These are phyloP conservation scores for Solanum sparsipilum DNA, from an alignment of 257 asterid genomes.

Conservation along the genomic window DNA sequence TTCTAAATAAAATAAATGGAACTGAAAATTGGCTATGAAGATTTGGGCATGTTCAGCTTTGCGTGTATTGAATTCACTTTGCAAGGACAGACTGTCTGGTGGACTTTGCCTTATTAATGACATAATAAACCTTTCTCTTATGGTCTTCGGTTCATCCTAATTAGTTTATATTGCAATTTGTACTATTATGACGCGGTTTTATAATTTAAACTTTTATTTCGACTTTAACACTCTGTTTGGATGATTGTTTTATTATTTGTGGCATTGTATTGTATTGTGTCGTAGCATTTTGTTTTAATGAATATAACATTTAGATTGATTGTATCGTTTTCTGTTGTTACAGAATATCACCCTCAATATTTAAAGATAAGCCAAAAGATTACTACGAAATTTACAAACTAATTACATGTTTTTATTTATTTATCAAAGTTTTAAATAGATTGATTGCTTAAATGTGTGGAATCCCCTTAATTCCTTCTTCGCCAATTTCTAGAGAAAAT, in stretches of 20 bases:
- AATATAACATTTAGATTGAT: too few species aligned
- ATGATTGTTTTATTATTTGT: too few species aligned
- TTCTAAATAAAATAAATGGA: neutral
- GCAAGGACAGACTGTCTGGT: neutral
- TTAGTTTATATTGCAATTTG: neutral
- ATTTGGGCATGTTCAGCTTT: constrained; percentile 12
- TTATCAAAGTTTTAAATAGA: neutral
- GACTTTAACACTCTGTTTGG: neutral
- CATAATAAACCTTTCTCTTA: neutral
- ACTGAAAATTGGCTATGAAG: constrained; percentile 1
- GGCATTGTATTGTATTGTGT: neutral
- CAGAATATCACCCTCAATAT: too few species aligned
- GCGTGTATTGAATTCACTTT: neutral
- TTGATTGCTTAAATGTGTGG: neutral
- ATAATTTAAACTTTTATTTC: neutral
- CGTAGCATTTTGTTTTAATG: too few species aligned
- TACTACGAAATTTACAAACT: neutral
- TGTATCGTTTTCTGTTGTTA: too few species aligned
- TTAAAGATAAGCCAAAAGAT: neutral
- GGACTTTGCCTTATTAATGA: neutral
- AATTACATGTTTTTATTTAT: too few species aligned
- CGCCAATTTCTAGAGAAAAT: neutral
- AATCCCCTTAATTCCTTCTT: neutral
- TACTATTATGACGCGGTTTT: neutral
- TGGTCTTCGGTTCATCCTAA: neutral